Base-by-base conservation (phyloP, 768 basidiomycete species). In the Mycena floridula region DNA sequence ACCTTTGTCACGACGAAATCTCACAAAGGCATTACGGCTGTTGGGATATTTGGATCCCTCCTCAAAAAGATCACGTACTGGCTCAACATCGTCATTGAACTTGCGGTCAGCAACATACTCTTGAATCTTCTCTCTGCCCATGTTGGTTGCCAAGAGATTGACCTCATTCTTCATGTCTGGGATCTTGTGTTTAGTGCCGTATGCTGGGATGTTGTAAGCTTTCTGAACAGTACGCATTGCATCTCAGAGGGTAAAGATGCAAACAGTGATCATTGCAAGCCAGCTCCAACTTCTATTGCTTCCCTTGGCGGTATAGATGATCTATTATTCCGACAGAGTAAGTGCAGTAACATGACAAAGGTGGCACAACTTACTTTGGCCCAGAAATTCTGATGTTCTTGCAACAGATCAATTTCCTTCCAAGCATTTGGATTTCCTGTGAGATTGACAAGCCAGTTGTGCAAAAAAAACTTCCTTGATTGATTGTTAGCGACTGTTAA, bases 231-330 rank as follows among this genome's bases (percentile, higher is more conserved):
- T 46, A 13, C 43, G 47, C 47, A 54, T 51, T 0, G 49, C 43
- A 7, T 47, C 46, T 12, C 48, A 43, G 3, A 54, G 50, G 3
- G 49, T 40, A 23, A 43, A 51, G 27, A 51, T 51, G 16, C 43
- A 51, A 1, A 54, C 49, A 1, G 50, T 51, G 24, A 54, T 49
- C 44, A 46, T 51, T 7, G 46, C 18, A 1, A 54, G 41, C 52
- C 52, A 54, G 1, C 37, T 30, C 50, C 50, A 51, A 21, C 42
- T 45, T 13, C 42, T 9, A 23, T 54, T 54, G 0, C n/a, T n/a
- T n/a, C n/a, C n/a, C n/a, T n/a, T n/a, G n/a, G n/a, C n/a, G n/a
- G n/a, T n/a, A n/a, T n/a, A n/a, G n/a, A n/a, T n/a, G n/a, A n/a
- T n/a, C n/a, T n/a, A n/a, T n/a, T n/a, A n/a, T n/a, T n/a, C n/a